phyloP scores from a whole-genome alignment of 441 rosid genomes.

The Adansonia madagascariensis region DNA sequence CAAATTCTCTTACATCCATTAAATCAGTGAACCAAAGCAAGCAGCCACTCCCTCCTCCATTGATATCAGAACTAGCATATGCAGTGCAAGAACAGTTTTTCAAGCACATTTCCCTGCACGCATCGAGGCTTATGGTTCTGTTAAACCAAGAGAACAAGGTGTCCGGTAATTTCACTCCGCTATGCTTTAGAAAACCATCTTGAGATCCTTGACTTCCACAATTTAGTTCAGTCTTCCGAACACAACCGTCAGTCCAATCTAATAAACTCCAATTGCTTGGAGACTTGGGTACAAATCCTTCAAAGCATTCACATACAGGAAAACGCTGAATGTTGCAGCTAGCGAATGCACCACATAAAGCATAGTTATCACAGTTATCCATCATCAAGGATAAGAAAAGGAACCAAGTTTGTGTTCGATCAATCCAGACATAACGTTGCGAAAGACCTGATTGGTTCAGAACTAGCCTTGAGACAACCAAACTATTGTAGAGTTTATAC shows the following conservation, averaged over 20 bases:
- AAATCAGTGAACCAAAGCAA: slow-evolving; percentile 26
- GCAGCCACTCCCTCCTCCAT: slow-evolving; percentile 32
- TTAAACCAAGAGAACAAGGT: slow-evolving; percentile 18
- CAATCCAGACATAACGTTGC: slow-evolving; percentile 14
- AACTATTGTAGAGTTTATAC: not conserved
- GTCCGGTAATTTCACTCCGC: slow-evolving; percentile 33
- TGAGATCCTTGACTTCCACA: slow-evolving; percentile 25
- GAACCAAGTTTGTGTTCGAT: not conserved
- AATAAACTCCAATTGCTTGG: slow-evolving; percentile 27
- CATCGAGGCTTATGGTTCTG: slow-evolving; percentile 23
- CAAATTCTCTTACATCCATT: slow-evolving; percentile 19
- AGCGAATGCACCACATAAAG: slow-evolving; percentile 33
- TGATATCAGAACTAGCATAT: slow-evolving; percentile 26
- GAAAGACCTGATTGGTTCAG: not conserved
- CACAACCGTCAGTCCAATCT: slow-evolving; percentile 38
- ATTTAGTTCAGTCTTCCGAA: slow-evolving; percentile 25
- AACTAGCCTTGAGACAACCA: not conserved
- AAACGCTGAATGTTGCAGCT: slow-evolving; percentile 14
- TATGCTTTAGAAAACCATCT: slow-evolving; percentile 26
- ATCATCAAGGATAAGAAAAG: not conserved
- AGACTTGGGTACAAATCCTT: slow-evolving; percentile 39
- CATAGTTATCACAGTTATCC: slow-evolving; percentile 36
- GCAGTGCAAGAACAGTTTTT: slow-evolving; percentile 24
- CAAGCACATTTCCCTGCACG: slow-evolving; percentile 21
- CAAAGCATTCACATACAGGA: slow-evolving; percentile 38